A percentile compares a stretch with the other conserved stretches of the same genome.
Evolutionary conservation across 306 rosid species (phyloP).

Genomic region (Amphicarpaea edgeworthii): DNA sequence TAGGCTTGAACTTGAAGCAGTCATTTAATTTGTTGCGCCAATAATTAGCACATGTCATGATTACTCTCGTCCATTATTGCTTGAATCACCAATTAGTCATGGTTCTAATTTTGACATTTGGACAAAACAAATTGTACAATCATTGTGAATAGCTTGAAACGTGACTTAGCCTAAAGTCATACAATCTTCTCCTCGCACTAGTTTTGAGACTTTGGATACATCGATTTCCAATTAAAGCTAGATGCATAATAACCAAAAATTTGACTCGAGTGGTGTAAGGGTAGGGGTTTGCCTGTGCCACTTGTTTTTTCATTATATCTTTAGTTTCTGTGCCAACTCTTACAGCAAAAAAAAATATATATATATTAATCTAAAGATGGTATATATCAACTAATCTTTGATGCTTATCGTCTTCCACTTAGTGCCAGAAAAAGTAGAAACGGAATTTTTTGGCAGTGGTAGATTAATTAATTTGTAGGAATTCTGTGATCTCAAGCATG

Average conservation of each 20-base stretch:
- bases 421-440: conserved; percentile 17
- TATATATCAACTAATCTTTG: background rate
- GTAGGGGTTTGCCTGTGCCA: background rate
- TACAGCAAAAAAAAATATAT: no score
- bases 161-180: conserved; percentile 1
- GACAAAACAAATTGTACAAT: background rate
- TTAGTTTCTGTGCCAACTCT: no score
- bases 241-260: background rate
- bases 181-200: conserved; percentile 26
- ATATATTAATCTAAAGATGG: no score
- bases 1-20: no score
- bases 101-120: background rate
- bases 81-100: conserved; percentile 11
- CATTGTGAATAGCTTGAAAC: conserved; percentile 8
- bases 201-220: background rate
- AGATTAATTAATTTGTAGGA: background rate
- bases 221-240: conserved; percentile 11
- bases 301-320: no score
- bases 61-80: background rate
- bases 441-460: background rate
- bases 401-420: conserved; percentile 22
- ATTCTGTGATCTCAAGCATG: background rate
- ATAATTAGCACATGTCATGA: no score
- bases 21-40: no score
- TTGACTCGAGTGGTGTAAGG: background rate